A percentile compares a stretch with the other conserved stretches of the same genome.
Conservation (phyloP, 164 flowering plant species). For the Pachysandra terminalis region DNA sequence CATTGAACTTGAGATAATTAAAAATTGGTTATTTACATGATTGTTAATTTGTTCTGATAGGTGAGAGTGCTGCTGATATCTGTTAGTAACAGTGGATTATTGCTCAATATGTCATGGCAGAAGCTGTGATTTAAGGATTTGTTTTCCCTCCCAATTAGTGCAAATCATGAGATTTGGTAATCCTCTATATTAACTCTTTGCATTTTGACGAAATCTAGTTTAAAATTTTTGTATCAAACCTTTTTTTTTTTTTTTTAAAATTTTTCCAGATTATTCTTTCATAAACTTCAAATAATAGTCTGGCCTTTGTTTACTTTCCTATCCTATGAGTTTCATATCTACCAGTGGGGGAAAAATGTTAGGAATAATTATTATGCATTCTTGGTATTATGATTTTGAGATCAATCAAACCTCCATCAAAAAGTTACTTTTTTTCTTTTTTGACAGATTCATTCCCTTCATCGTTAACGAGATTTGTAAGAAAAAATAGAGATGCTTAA, state of each 20-base stretch:
- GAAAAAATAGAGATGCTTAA: not conserved
- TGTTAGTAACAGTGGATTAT: slow-evolving; percentile 1
- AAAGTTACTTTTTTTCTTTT: no score
- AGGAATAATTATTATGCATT: not conserved
- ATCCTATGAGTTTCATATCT: not conserved
- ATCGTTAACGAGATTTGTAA: no score
- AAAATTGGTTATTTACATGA: not conserved
- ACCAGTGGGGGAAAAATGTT: not conserved
- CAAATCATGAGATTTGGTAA: slow-evolving; percentile 38
- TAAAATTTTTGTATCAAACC: not conserved
- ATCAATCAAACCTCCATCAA: not conserved
- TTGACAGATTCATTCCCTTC: not conserved
- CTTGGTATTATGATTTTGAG: not conserved
- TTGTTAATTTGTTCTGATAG: slow-evolving; percentile 4
- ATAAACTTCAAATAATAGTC: not conserved
- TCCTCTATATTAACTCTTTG: not conserved
- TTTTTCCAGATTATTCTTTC: not conserved
- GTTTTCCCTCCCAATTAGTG: slow-evolving; percentile 4
- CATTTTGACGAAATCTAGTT: no score
- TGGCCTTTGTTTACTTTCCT: not conserved
- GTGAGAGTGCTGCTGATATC: slow-evolving; percentile 4
- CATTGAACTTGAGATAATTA: not conserved
- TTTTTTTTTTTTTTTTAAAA: no score
- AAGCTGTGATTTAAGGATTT: not conserved
- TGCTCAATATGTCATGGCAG: not conserved